Percentiles rank a stretch among this genome's conserved stretches.
These are phyloP conservation scores for Penicillium concentricum DNA, from an alignment of 2,329 filamentous ascomycete genomes.

Conservation along the genomic window DNA sequence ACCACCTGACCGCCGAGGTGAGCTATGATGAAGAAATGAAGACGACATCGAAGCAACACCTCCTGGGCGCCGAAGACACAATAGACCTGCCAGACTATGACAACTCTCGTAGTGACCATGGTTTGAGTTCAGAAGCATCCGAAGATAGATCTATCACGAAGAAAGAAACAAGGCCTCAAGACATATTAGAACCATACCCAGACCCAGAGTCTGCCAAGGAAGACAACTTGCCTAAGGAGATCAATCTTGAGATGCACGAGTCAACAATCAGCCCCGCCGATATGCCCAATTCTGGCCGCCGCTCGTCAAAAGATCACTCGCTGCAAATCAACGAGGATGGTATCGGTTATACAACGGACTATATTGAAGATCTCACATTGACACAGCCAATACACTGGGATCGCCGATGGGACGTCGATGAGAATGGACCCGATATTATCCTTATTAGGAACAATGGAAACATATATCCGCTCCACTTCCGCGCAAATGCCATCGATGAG, in stretches of 20 bases:
- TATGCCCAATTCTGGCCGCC: too few relatives aligned
- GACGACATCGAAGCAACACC: too few relatives aligned
- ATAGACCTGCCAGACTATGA: too few relatives aligned
- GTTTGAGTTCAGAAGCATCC: background rate
- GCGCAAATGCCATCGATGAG: too few relatives aligned
- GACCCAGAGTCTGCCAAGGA: background rate
- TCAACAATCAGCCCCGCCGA: background rate
- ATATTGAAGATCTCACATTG: background rate
- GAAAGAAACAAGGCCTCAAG: too few relatives aligned
- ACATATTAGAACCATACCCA: background rate
- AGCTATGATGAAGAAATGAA: background rate
- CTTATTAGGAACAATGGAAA: too few relatives aligned
- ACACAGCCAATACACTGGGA: background rate
- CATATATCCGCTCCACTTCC: too few relatives aligned
- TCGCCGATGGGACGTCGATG: background rate
- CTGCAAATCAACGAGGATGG: too few relatives aligned
- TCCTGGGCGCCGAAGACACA: too few relatives aligned
- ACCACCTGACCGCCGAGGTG: background rate
- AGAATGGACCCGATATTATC: too few relatives aligned
- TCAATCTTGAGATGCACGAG: background rate
- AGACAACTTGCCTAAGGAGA: background rate
- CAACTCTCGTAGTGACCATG: background rate
- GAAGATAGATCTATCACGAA: too few relatives aligned
- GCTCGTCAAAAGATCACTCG: too few relatives aligned
- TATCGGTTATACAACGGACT: background rate